Percentiles rank a stretch among this genome's conserved stretches.
Evolutionary conservation across 176 grass and related monocot genomes (phyloP).

Genomic region (Bromus sterilis): DNA sequence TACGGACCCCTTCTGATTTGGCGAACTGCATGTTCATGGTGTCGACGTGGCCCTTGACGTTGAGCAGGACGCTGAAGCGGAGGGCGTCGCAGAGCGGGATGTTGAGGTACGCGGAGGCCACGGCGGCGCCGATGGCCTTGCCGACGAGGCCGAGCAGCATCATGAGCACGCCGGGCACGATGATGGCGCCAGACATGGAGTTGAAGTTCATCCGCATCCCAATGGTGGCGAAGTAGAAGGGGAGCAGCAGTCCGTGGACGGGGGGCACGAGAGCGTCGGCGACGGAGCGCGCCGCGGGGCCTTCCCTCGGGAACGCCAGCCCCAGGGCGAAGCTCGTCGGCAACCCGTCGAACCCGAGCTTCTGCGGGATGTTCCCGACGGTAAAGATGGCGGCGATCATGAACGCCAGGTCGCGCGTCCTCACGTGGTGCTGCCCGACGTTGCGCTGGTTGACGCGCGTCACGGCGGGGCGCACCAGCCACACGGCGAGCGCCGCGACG

Average conservation of each 20-base stretch:
- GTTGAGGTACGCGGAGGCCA: constrained; percentile 15
- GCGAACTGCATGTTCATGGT: constrained; percentile 59
- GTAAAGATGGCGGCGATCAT: constrained; percentile 11
- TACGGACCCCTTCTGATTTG: constrained; percentile 35
- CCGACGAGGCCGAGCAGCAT: constrained; percentile 26
- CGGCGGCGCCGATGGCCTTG: constrained; percentile 31
- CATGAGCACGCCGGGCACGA: constrained; percentile 30
- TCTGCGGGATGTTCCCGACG: constrained; percentile 13
- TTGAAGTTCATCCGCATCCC: constrained; percentile 37
- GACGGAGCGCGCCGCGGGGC: constrained; percentile 24
- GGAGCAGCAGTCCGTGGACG: constrained; percentile 11
- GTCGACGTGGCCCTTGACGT: constrained; percentile 45
- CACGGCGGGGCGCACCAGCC: constrained; percentile 16
- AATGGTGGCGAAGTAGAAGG: constrained; percentile 53
- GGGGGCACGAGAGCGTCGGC: background rate
- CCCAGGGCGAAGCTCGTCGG: constrained; percentile 34
- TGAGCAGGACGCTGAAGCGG: constrained; percentile 41
- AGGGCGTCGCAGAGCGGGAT: constrained; percentile 38
- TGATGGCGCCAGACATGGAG: constrained; percentile 46
- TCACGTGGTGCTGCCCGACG: constrained; percentile 31
- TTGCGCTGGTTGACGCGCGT: constrained; percentile 33
- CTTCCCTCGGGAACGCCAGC: constrained; percentile 36
- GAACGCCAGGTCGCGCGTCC: background rate
- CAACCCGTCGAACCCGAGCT: constrained; percentile 35
- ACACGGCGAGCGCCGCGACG: background rate